phyloP scores from a whole-genome alignment of 2,329 filamentous ascomycete genomes.

The Paradendryphiella salina region DNA sequence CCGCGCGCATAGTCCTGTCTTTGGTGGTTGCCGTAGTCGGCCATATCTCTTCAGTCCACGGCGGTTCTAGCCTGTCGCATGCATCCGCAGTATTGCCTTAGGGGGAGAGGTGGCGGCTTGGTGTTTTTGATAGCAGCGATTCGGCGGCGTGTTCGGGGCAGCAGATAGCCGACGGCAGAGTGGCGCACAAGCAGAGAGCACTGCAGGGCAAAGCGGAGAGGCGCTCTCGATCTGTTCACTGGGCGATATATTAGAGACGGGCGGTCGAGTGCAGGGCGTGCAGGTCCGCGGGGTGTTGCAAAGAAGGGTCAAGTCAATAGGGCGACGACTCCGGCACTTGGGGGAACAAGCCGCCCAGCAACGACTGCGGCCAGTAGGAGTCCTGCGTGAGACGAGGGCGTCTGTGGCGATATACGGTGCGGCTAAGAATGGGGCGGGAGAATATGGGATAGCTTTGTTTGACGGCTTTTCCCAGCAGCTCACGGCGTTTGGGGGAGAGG shows the following conservation, averaged over 20 bases:
- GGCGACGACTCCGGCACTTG: conserved; percentile 7
- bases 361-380: not conserved
- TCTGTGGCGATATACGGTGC: conserved; percentile 2
- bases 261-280: conserved; percentile 15
- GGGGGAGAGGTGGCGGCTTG: conserved; percentile 9
- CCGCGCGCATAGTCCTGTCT: conserved; percentile 61
- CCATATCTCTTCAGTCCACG: conserved; percentile 53
- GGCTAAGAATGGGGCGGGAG: conserved; percentile 10
- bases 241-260: conserved; percentile 10
- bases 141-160: conserved; percentile 7
- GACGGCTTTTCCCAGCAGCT: conserved; percentile 14
- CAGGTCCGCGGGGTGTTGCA: conserved; percentile 11
- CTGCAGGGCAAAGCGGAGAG: not conserved
- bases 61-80: conserved; percentile 13
- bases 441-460: conserved; percentile 8
- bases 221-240: not conserved
- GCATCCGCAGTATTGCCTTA: conserved; percentile 30
- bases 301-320: conserved; percentile 2
- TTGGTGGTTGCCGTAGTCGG: conserved; percentile 66
- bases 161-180: conserved; percentile 10
- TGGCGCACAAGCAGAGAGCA: conserved; percentile 1
- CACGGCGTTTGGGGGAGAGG: conserved; percentile 18
- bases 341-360: conserved; percentile 12
- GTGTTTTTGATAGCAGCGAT: conserved; percentile 19
- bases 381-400: conserved; percentile 5